Base-by-base conservation (phyloP, 805 yeast genomes). In the Spencermartinsiella europaea region DNA sequence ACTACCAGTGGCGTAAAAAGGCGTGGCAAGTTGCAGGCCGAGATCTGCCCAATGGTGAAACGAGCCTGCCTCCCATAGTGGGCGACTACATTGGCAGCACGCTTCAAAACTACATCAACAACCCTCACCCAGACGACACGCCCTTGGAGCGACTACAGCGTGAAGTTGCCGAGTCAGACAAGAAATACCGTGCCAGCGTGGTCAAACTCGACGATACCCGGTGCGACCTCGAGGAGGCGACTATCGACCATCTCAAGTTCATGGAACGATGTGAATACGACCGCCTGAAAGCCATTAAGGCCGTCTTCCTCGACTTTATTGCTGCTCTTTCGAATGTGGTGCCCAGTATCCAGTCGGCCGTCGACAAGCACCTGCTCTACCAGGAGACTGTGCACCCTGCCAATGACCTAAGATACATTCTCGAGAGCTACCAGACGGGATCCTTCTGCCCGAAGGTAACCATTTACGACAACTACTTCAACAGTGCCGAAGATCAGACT, bases 181-280 rank as follows among this genome's bases (percentile, higher is more conserved):
- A 64, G 15, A 70, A 70, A 46, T 83, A 83, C 64, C 75, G 70
- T 47, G 68, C 69, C 38, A 72, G 75, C 43, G 81, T 85, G 7
- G 64, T 68, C 38, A 75, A 73, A 34, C 69, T 85, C 52, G 96
- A 87, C 59, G 70, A 72, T 38, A 63, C 77, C 12, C 73, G 95
- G 48, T 83, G 93, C 62, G 80, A 79, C 40, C 71, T 85, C 40
- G 95, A 88, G 63, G 91, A 84, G 58, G 44, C 56, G 5, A 71
- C 83, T 47, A 75, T 83, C 62, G 90, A 83, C 54, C 90, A 85
- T 59, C 68, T 83, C 42, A 66, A 80, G 19, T 85, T 83, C 61
- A 79, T 87, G 85, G 91, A 86, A 61, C 76, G 81, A 56, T 86
- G 93, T 67, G 95, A 87, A 65, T 63, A 77, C 31, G 95, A 87